Evolutionary conservation across 768 basidiomycete species (phyloP).

Genomic region (Hericium alpestre): DNA sequence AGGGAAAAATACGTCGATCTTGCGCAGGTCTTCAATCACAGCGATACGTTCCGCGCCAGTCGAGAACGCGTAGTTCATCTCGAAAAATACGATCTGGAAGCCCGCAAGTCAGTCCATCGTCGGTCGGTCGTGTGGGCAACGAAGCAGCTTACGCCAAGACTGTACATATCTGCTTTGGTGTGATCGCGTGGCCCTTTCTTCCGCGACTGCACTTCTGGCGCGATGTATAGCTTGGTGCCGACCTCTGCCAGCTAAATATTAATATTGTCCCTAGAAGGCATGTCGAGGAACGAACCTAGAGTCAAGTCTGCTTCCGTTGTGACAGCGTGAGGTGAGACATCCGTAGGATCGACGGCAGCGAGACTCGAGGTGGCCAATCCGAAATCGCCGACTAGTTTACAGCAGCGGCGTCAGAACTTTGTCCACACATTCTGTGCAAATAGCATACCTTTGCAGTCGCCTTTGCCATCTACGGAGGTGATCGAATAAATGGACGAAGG

Average conservation of each 20-base stretch:
- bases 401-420: background rate
- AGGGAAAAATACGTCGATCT: slow-evolving; percentile 70
- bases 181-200: slow-evolving; percentile 57
- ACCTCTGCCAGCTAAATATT: slow-evolving; percentile 42
- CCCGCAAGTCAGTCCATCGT: background rate
- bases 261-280: background rate
- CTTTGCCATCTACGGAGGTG: slow-evolving; percentile 53
- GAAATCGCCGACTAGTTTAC: slow-evolving; percentile 72
- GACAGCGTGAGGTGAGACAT: slow-evolving; percentile 38
- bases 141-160: slow-evolving; percentile 59
- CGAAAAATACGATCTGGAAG: slow-evolving; percentile 84
- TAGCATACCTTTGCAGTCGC: slow-evolving; percentile 63
- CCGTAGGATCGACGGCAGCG: slow-evolving; percentile 67
- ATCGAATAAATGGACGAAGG: background rate
- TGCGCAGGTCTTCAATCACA: slow-evolving; percentile 71
- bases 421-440: background rate
- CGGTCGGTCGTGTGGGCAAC: background rate
- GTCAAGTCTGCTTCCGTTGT: slow-evolving; percentile 62
- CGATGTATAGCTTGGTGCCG: slow-evolving; percentile 86
- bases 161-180: slow-evolving; percentile 89
- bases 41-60: slow-evolving; percentile 78
- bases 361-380: slow-evolving; percentile 80
- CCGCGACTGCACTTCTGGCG: slow-evolving; percentile 75
- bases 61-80: slow-evolving; percentile 83
- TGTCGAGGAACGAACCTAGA: slow-evolving; percentile 34